Percentiles rank a stretch among this genome's conserved stretches.
Conservation (phyloP, 2,329 filamentous ascomycete species). For the Fusarium domesticum region DNA sequence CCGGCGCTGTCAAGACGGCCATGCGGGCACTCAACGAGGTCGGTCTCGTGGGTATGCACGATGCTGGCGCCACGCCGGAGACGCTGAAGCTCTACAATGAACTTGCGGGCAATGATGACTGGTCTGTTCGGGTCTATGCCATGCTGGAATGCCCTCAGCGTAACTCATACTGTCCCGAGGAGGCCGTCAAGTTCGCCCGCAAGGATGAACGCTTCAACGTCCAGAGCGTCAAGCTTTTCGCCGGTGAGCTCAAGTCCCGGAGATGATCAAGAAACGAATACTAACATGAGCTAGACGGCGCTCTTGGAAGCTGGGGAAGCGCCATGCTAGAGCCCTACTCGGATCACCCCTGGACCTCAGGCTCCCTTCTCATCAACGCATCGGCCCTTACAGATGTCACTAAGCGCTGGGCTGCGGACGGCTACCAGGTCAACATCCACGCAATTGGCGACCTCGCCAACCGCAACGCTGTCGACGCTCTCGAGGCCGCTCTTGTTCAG, state of each 20-base stretch:
- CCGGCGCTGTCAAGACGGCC: conserved; percentile 54
- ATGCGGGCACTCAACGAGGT: conserved; percentile 61
- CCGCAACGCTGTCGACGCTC: conserved; percentile 60
- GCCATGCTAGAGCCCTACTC: conserved; percentile 69
- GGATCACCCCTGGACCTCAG: conserved; percentile 59
- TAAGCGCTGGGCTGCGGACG: conserved; percentile 55
- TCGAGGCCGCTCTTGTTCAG: conserved; percentile 53
- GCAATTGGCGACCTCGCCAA: conserved; percentile 70
- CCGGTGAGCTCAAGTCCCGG: conserved; percentile 43
- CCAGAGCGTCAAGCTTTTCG: conserved; percentile 67
- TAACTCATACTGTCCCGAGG: conserved; percentile 60
- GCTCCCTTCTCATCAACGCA: conserved; percentile 65
- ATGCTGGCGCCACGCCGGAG: conserved; percentile 59
- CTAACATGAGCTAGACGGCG: conserved; percentile 51
- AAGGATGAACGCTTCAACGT: conserved; percentile 53
- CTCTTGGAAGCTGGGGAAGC: conserved; percentile 68
- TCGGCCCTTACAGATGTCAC: conserved; percentile 54
- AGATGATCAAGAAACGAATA: background rate
- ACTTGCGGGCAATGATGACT: conserved; percentile 47
- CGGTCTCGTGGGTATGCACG: conserved; percentile 66
- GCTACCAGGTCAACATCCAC: conserved; percentile 69
- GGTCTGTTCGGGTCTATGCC: conserved; percentile 62
- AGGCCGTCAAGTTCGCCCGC: conserved; percentile 43
- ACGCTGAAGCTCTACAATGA: conserved; percentile 54
- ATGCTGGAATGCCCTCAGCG: conserved; percentile 65